Percentiles rank a stretch among this genome's conserved stretches.
Evolutionary conservation across 2,329 filamentous ascomycete species (phyloP).

Genomic region (Penicillium sclerotigenum): DNA sequence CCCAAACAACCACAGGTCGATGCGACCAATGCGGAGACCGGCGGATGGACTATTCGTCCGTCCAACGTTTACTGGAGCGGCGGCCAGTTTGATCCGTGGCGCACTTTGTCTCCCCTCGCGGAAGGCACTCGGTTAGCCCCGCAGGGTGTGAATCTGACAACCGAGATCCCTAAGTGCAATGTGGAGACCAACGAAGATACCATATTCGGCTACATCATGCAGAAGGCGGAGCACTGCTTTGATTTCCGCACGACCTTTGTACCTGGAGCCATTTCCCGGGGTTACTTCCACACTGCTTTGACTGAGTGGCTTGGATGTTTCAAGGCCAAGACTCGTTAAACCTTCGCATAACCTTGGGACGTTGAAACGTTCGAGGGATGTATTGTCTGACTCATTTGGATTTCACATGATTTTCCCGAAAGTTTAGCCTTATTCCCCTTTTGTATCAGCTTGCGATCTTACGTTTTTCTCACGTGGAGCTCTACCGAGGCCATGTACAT

Average conservation of each 20-base stretch:
- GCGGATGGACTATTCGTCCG: slow-evolving; percentile 53
- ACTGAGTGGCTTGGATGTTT: slow-evolving; percentile 48
- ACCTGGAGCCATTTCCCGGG: slow-evolving; percentile 34
- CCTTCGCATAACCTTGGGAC: background rate
- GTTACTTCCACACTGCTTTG: slow-evolving; percentile 43
- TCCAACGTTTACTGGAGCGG: slow-evolving; percentile 52
- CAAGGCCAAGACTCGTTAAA: slow-evolving; percentile 1
- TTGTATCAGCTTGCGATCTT: slow-evolving; percentile 1
- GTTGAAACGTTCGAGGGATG: background rate
- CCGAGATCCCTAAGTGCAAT: slow-evolving; percentile 46
- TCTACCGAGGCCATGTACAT: slow-evolving; percentile 1
- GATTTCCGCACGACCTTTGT: slow-evolving; percentile 43
- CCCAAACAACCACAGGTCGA: slow-evolving; percentile 42
- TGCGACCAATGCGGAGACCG: slow-evolving; percentile 44
- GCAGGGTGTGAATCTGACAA: slow-evolving; percentile 35
- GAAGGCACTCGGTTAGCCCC: slow-evolving; percentile 41
- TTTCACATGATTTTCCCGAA: background rate
- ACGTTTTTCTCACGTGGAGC: slow-evolving; percentile 2
- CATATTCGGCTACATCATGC: slow-evolving; percentile 50
- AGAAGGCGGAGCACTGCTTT: slow-evolving; percentile 49
- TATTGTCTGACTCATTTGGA: background rate
- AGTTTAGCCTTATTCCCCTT: slow-evolving; percentile 2
- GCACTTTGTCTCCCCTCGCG: slow-evolving; percentile 46
- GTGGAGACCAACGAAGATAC: slow-evolving; percentile 32
- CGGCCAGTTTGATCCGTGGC: slow-evolving; percentile 54